These are phyloP conservation scores for Argentina anserina DNA, from an alignment of 306 rosid genomes.

Conservation along the genomic window DNA sequence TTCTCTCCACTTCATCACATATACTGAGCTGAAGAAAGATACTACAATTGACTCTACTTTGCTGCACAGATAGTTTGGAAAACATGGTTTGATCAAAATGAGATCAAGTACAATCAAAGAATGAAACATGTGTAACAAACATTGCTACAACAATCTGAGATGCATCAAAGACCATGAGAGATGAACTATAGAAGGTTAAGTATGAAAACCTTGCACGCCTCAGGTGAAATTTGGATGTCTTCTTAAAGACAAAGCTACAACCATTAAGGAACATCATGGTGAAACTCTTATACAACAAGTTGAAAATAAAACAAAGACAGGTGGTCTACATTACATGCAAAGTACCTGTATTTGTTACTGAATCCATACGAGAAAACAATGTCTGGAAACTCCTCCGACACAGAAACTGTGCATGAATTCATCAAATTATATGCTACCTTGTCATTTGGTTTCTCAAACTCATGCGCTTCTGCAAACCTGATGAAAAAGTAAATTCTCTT, in stretches of 20 bases:
- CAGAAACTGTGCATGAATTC: constrained; percentile 57
- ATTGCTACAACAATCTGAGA: not conserved
- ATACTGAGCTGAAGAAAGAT: constrained; percentile 65
- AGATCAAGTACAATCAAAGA: not conserved
- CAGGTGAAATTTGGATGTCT: constrained; percentile 63
- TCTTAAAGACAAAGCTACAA: constrained; percentile 66
- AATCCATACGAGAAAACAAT: constrained; percentile 71
- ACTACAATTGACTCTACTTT: constrained; percentile 62
- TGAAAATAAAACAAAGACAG: not conserved
- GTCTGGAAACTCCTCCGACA: constrained; percentile 61
- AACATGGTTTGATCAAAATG: not conserved
- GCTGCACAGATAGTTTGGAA: constrained; percentile 33
- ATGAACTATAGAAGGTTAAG: not conserved
- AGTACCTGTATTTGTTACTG: constrained; percentile 57
- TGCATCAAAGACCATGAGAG: constrained; percentile 8
- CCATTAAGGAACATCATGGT: not conserved
- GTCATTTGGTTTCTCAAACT: constrained; percentile 59
- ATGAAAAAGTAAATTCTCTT: not conserved
- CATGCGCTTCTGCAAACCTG: constrained; percentile 54
- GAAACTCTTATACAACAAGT: not conserved
- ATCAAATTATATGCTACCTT: constrained; percentile 54
- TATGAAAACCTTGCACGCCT: constrained; percentile 55
- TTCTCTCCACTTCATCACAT: constrained; percentile 57
- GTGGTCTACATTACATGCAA: not conserved
- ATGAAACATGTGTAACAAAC: not conserved